Conservation (phyloP, 1,139 yeast species). For the Nakaseomyces uthaithaninus region DNA sequence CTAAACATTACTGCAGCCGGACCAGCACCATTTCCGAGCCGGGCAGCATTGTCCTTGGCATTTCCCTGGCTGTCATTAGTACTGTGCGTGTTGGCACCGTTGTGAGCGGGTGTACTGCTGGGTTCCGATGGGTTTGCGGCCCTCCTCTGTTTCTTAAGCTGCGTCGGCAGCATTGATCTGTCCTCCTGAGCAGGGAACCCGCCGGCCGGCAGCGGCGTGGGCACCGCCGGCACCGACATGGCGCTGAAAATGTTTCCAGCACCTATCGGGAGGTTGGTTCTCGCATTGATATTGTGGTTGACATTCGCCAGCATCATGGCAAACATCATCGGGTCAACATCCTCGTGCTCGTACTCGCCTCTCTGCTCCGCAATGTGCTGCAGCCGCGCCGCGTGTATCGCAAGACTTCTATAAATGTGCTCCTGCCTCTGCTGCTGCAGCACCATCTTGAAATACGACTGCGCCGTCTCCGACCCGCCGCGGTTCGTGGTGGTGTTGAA, state of each 20-base stretch:
- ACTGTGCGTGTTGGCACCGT: conserved; percentile 10
- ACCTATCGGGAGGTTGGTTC: background rate
- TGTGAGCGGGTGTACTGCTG: conserved; percentile 4
- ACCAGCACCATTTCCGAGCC: background rate
- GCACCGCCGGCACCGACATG: no score
- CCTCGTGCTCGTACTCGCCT: conserved; percentile 22
- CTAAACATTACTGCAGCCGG: conserved; percentile 10
- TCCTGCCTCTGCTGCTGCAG: conserved; percentile 57
- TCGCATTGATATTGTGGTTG: background rate
- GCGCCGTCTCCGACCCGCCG: conserved; percentile 54
- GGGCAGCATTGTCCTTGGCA: background rate
- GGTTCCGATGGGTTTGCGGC: background rate
- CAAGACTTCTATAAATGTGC: conserved; percentile 41
- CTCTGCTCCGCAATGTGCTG: conserved; percentile 29
- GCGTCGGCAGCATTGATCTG: conserved; percentile 12
- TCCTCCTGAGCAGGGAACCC: no score
- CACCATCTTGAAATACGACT: conserved; percentile 66
- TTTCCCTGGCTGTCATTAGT: conserved; percentile 5
- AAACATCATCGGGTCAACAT: conserved; percentile 19
- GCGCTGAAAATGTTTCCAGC: background rate
- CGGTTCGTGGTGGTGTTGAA: conserved; percentile 71
- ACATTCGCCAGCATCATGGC: conserved; percentile 13
- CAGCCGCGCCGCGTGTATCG: conserved; percentile 36
- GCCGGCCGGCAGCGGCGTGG: no score
- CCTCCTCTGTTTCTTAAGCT: conserved; percentile 17